A percentile compares a stretch with the other conserved stretches of the same genome.
phyloP scores from a whole-genome alignment of 2,329 filamentous ascomycete species.

The Magnaporthiopsis incrustans region DNA sequence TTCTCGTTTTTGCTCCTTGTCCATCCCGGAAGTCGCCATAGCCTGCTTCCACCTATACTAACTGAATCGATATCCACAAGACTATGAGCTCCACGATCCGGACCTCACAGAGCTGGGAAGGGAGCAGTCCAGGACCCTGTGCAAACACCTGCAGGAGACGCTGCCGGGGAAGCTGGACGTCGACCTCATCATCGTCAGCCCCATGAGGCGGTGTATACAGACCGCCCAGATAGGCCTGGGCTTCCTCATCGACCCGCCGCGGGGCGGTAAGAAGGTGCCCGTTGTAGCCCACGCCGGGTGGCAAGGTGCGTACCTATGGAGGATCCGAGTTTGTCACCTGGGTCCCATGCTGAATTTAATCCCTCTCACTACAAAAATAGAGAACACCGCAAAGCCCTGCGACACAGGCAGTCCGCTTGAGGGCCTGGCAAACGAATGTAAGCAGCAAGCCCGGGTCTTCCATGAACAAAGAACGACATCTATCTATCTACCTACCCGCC shows the following conservation, averaged over 20 bases:
- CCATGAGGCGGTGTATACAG: conserved; percentile 58
- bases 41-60: background rate
- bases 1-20: no score
- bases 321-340: no score
- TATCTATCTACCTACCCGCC: background rate
- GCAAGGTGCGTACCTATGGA: conserved; percentile 42
- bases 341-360: background rate
- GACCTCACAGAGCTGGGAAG: conserved; percentile 40
- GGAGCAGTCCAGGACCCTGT: conserved; percentile 38
- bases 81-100: conserved; percentile 42
- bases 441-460: background rate
- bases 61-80: conserved; percentile 26
- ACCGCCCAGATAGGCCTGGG: conserved; percentile 51
- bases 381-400: conserved; percentile 49
- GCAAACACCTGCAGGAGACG: conserved; percentile 31
- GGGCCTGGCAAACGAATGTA: conserved; percentile 34
- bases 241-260: conserved; percentile 37
- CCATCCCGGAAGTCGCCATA: background rate
- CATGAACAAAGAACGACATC: background rate
- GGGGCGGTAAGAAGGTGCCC: conserved; percentile 36
- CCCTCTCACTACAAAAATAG: conserved; percentile 20
- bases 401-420: conserved; percentile 48
- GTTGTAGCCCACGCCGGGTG: conserved; percentile 53
- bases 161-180: conserved; percentile 35
- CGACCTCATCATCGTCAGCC: conserved; percentile 52